A percentile compares a stretch with the other conserved stretches of the same genome.
These are phyloP conservation scores for Paraleonurus japonicus DNA, from an alignment of 257 asterid genomes.

Conservation along the genomic window DNA sequence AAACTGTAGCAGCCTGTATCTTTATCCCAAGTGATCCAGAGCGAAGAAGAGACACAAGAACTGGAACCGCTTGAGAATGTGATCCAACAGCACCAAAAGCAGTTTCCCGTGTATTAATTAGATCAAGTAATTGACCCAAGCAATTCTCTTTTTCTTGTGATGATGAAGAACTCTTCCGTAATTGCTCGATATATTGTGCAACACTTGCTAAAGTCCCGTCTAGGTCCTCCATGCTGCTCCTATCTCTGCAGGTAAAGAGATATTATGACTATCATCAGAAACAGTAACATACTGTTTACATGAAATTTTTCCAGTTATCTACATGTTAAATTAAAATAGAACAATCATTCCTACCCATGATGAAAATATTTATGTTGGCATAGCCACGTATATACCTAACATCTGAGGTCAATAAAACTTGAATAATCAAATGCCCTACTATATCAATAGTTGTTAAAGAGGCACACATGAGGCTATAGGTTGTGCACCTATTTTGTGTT, in stretches of 20 bases:
- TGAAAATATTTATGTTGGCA: background rate
- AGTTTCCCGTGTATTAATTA: slow-evolving; percentile 76
- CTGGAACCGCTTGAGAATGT: slow-evolving; percentile 99
- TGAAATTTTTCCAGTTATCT: background rate
- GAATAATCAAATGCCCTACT: background rate
- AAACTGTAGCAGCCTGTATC: slow-evolving; percentile 86
- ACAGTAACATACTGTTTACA: slow-evolving; percentile 3
- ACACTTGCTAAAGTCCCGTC: slow-evolving; percentile 98
- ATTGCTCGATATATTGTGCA: slow-evolving; percentile 93
- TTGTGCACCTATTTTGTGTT: background rate
- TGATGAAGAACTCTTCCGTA: slow-evolving; percentile 85
- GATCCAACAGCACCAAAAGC: slow-evolving; percentile 98
- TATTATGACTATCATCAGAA: slow-evolving; percentile 17
- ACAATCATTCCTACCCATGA: background rate
- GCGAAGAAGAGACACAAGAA: slow-evolving; percentile 94
- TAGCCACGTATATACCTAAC: background rate
- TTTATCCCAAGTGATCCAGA: slow-evolving; percentile 90
- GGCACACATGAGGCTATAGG: background rate
- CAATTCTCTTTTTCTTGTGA: slow-evolving; percentile 77
- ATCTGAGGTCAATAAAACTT: background rate
- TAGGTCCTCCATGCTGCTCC: slow-evolving; percentile 95
- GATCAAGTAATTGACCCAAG: slow-evolving; percentile 76
- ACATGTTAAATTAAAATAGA: background rate
- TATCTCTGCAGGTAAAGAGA: slow-evolving; percentile 58
- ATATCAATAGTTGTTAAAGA: background rate